A percentile compares a stretch with the other conserved stretches of the same genome.
These are phyloP conservation scores for Fraxinus angustifolia DNA, from an alignment of 305 asterid species.

Conservation along the genomic window DNA sequence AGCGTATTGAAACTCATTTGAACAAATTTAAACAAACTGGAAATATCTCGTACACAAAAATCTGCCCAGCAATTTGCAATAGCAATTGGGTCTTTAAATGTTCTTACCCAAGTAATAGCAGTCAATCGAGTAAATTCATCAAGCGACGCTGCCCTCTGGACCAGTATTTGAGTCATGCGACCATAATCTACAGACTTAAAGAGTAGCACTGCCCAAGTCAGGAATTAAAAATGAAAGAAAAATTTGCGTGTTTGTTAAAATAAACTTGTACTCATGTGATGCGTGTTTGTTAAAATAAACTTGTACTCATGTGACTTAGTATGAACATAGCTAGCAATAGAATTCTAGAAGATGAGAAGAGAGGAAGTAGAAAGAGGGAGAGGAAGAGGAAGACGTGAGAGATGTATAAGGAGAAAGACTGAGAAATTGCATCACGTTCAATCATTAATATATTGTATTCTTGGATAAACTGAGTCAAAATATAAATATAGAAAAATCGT, in stretches of 20 bases:
- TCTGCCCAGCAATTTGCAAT: slow-evolving; percentile 18
- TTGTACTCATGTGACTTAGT: not conserved
- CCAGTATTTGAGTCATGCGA: slow-evolving; percentile 98
- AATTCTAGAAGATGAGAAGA: not conserved
- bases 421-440: not conserved
- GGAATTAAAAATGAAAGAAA: slow-evolving; percentile 26
- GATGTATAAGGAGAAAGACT: not conserved
- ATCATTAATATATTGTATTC: not conserved
- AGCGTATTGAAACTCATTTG: slow-evolving; percentile 23
- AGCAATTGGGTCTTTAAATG: slow-evolving; percentile 12
- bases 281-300: slow-evolving; percentile 1
- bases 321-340: not conserved
- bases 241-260: slow-evolving; percentile 9
- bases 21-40: slow-evolving; percentile 25
- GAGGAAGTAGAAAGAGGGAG: not conserved
- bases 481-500: not conserved
- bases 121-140: slow-evolving; percentile 97
- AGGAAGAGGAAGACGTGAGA: not conserved
- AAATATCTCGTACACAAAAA: slow-evolving; percentile 13
- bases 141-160: slow-evolving; percentile 86
- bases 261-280: not conserved
- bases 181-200: slow-evolving; percentile 99
- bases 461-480: not conserved
- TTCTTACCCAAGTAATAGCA: slow-evolving; percentile 93
- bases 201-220: slow-evolving; percentile 36